Base-by-base conservation (phyloP, 2,329 filamentous ascomycete genomes). In the Diaporthe sp. region DNA sequence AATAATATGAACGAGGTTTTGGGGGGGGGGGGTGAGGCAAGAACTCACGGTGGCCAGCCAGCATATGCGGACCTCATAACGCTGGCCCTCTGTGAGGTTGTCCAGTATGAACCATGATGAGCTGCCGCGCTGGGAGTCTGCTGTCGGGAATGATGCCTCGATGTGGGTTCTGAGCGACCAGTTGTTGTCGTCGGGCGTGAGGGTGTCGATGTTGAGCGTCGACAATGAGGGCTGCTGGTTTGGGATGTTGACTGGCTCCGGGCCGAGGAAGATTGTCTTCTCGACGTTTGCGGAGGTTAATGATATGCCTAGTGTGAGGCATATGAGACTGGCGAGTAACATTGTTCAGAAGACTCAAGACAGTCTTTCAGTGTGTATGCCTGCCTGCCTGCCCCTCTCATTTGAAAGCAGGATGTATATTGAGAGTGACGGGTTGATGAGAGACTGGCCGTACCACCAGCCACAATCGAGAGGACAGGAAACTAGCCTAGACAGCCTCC, bases 41-140 rank as follows among this genome's bases (percentile, higher is more conserved):
- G 4, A 42, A 88, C 94, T 84, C 88, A 98, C 96, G 75, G 93
- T 97, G 53, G 97, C 97, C 75, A 95, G 89, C 96, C 96, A 99
- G 85, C 96, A 98, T 75, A 98, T 88, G 71, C 97, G 92, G 65
- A 97, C 89, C 86, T 99, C 97, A 87, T 98, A 98, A 77, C 95
- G 90, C 80, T 93, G 92, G 15, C 91, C 90, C 47, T 91, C 88
- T n/a, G 84, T 87, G 71, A 99, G 87, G 44, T 88, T 85, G 73
- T 93, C 89, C 8, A 99, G 89, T 10, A 96, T 85, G 78, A 95
- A 90, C 97, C 97, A 98, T 37, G 93, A 92, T 69, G 92, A 87
- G 15, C 86, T 84, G 10, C 94, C 94, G 17, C 86, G 81, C 13
- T 87, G 88, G 39, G 83, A 81, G 2, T 85, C 81, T 10, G 85